Conservation (phyloP, 257 asterid species). For the Solanum sparsipilum region DNA sequence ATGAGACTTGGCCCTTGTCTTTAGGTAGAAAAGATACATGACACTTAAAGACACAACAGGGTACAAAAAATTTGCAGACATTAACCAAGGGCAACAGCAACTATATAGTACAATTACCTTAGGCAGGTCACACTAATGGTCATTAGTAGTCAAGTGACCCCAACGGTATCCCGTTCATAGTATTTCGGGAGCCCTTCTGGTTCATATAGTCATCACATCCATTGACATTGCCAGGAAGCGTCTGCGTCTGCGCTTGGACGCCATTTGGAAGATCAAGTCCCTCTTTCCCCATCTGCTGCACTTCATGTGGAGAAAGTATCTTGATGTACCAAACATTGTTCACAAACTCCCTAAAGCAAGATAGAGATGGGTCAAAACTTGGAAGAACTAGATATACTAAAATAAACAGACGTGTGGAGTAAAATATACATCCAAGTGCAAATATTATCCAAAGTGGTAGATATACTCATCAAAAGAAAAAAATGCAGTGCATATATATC, state of each 20-base stretch:
- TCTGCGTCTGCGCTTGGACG: constrained; percentile 23
- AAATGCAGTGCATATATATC: not conserved
- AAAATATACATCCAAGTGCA: not conserved
- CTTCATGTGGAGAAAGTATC: constrained; percentile 83
- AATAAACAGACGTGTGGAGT: not conserved
- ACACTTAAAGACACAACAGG: constrained; percentile 4
- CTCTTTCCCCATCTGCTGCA: constrained; percentile 90
- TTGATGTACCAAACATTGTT: constrained; percentile 83
- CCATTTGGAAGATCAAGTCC: constrained; percentile 61
- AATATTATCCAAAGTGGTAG: not conserved
- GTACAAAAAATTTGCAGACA: constrained; percentile 5
- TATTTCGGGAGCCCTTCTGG: constrained; percentile 42
- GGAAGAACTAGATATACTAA: not conserved
- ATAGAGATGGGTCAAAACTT: not conserved
- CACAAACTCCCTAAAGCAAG: constrained; percentile 60
- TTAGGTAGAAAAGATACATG: not conserved
- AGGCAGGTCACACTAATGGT: not conserved
- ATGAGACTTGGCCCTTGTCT: not conserved
- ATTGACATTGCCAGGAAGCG: constrained; percentile 30
- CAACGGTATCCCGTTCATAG: constrained; percentile 50
- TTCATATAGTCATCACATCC: constrained; percentile 41
- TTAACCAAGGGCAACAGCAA: constrained; percentile 8
- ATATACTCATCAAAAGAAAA: not conserved
- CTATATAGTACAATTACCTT: constrained; percentile 20
- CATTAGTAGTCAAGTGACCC: constrained; percentile 59